Base-by-base conservation (phyloP, 352 stramenopile species). In the Phytophthora pseudosyringae region DNA sequence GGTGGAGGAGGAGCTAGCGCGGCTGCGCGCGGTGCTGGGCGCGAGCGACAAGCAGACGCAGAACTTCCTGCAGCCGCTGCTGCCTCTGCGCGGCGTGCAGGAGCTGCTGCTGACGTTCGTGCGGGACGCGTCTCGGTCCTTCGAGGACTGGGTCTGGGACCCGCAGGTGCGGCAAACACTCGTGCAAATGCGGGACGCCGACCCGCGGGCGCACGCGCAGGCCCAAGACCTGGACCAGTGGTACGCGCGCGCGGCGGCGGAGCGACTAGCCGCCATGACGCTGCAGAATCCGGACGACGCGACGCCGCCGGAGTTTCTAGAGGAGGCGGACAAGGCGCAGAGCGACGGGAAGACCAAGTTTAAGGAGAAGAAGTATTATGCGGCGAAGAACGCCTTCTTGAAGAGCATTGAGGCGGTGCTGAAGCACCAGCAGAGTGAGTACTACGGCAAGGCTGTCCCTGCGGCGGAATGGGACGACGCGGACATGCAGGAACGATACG, bases 61-160 rank as follows among this genome's bases (percentile, higher is more conserved):
- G 51, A 50, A 54, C 33, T 77, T 93, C 18, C 49, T 95, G 15
- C 65, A 67, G 4, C 83, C 85, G 4, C 65, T 95, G 39, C 64
- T 95, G 28, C 67, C 70, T 29, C 60, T 92, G 11, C 69, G 66
- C 5, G 75, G 85, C 6, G 83, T 93, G 38, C 85, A 90, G 55
- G 71, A 94, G 15, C 68, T 93, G 53, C 70, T 95, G 41, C 40
- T 91, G 35, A 80, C 80, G 39, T 95, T 95, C 50, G 49, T 92
- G 40, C 69, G 52, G 21, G 85, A 95, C 47, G 5, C 46, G 15
- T 83, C 75, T 32, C 76, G 80, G 12, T 73, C 74, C 32, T 91
- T 95, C 50, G 73, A 84, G 45, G 83, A 94, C 53, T 91, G 86
- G 77, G 74, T 95, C 1, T 93, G 83, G 85, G 85, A 95, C 48